These are phyloP conservation scores for Syncephalis plumigaleata DNA, from an alignment of 371 early-diverging fungal species.

Conservation along the genomic window DNA sequence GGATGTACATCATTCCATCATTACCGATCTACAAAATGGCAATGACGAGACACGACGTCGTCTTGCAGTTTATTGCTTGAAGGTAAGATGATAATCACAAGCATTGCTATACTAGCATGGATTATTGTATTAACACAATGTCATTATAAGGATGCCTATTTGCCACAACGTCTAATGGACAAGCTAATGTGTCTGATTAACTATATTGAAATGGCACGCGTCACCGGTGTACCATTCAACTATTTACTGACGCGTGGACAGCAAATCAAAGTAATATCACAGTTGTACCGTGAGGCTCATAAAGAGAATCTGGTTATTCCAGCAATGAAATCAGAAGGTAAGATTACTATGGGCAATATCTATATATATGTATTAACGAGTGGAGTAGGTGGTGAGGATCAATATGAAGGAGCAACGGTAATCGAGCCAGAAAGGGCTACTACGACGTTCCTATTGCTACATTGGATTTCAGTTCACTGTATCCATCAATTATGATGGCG, in stretches of 20 bases:
- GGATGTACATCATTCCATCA: slow-evolving; percentile 98
- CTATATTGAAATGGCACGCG: slow-evolving; percentile 98
- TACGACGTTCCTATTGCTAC: slow-evolving; percentile 96
- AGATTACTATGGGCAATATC: background rate
- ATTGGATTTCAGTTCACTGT: slow-evolving; percentile 97
- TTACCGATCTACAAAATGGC: slow-evolving; percentile 92
- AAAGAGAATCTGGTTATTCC: slow-evolving; percentile 86
- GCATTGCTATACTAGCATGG: background rate
- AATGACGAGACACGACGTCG: slow-evolving; percentile 92
- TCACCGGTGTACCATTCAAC: slow-evolving; percentile 95
- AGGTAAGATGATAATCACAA: slow-evolving; percentile 18
- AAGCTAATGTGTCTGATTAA: slow-evolving; percentile 97
- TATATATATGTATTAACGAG: background rate
- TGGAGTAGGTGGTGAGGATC: slow-evolving; percentile 52
- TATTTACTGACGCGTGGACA: slow-evolving; percentile 93
- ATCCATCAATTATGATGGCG: slow-evolving; percentile 99
- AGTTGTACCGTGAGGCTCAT: slow-evolving; percentile 84
- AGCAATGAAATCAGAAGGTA: slow-evolving; percentile 59
- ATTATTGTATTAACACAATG: background rate
- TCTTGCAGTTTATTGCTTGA: slow-evolving; percentile 97
- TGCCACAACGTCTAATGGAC: slow-evolving; percentile 94
- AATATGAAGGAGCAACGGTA: slow-evolving; percentile 98
- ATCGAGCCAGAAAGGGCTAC: slow-evolving; percentile 97
- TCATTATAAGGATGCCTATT: slow-evolving; percentile 65
- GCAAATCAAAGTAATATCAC: slow-evolving; percentile 96